Base-by-base conservation (phyloP, 2,329 filamentous ascomycete species). In the Alternaria dauci region DNA sequence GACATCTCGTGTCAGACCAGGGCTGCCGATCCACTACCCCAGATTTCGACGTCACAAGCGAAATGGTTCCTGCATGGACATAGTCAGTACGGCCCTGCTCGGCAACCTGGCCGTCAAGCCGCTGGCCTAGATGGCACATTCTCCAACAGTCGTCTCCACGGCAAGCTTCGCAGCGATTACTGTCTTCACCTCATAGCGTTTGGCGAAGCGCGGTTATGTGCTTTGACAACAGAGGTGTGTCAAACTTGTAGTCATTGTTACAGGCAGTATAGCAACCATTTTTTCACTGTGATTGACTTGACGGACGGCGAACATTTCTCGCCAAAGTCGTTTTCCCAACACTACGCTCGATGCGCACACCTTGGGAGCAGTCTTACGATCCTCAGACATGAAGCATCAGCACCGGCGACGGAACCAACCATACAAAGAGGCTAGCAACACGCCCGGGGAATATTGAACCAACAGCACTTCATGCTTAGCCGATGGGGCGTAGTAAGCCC, bases 31-130 rank as follows among this genome's bases (percentile, higher is more conserved):
- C 51, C 38, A 43, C 38, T 43, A 43, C 26, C 38, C 51, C 38
- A 53, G 51, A 41, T 53, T 43, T 26, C 51, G n/a, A 23, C 26
- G 26, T 53, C 51, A 43, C 39, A 51, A 56, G 44, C 54, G 54
- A 56, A 32, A 25, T 50, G 54, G 44, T 56, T 52, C 38, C 46
- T 52, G 54, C 54, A 51, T 32, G 18, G 46, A 42, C 44, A 47
- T 36, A 32, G 38, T 56, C 46, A 25, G 14, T 25, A n/a, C 41
- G 42, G 30, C 36, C 30, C 26, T 50, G 46, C 30, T 48, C 46
- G 30, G 46, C 46, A 36, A 48, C 46, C 34, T 36, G 18, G 11
- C 18, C n/a, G 30, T n/a, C 28, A 32, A 47, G 8, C 16, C 20
- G 44, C 20, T 32, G 20, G 44, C 44, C 32, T 28, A 30, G 26